phyloP scores from a whole-genome alignment of 257 asterid species.

The Fraxinus americana region DNA sequence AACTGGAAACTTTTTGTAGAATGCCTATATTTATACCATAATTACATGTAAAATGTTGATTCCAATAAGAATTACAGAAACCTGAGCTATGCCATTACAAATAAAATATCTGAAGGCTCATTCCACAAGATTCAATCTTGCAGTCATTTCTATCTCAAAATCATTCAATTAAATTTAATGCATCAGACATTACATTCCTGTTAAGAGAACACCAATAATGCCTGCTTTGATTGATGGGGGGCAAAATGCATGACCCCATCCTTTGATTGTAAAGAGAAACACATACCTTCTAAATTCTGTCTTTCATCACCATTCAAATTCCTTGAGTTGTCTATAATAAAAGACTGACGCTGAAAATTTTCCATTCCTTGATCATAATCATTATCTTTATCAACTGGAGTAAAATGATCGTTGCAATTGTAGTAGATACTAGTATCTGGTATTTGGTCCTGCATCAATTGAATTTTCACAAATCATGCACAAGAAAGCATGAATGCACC shows the following conservation, averaged over 20 bases:
- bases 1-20: background rate
- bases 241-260: background rate
- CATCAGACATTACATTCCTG: background rate
- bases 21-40: background rate
- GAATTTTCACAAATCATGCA: slow-evolving; percentile 20
- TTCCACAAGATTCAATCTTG: background rate
- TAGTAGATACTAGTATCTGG: slow-evolving; percentile 66
- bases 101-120: background rate
- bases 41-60: background rate
- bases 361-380: slow-evolving; percentile 28
- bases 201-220: background rate
- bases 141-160: background rate
- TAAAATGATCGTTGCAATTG: slow-evolving; percentile 67
- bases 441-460: slow-evolving; percentile 51
- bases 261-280: background rate
- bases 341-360: slow-evolving; percentile 22
- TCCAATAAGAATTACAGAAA: background rate
- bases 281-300: slow-evolving; percentile 47
- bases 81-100: background rate
- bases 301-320: slow-evolving; percentile 31
- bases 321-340: slow-evolving; percentile 24
- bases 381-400: slow-evolving; percentile 41
- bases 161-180: background rate
- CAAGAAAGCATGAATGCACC: slow-evolving; percentile 20
- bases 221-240: background rate